These are phyloP conservation scores for Lentinula sp. DNA, from an alignment of 768 basidiomycete species.

Conservation along the genomic window DNA sequence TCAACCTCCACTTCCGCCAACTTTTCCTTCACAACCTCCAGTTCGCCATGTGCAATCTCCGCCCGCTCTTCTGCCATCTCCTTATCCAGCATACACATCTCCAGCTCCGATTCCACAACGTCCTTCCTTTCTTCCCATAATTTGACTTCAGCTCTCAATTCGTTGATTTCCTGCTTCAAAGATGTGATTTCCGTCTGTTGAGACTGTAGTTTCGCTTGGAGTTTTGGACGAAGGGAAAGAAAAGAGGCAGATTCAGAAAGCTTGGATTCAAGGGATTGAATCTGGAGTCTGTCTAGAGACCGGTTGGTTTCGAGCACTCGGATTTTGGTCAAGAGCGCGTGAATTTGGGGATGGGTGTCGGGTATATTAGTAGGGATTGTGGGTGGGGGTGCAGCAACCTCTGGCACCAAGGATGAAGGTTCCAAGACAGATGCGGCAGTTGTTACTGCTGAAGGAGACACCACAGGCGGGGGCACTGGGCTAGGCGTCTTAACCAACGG, in stretches of 20 bases:
- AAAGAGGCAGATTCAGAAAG: conserved; percentile 81
- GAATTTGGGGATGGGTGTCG: conserved; percentile 54
- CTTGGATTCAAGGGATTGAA: conserved; percentile 82
- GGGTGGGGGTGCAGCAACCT: conserved; percentile 9
- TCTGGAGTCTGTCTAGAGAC: conserved; percentile 76
- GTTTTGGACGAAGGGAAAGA: conserved; percentile 78
- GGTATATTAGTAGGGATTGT: not conserved
- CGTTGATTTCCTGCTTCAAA: conserved; percentile 70
- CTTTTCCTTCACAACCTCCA: conserved; percentile 75
- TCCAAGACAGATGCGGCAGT: conserved; percentile 8
- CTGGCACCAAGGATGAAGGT: not conserved
- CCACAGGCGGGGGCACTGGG: not conserved
- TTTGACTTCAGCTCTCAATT: conserved; percentile 67
- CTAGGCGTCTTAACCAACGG: conserved; percentile 20
- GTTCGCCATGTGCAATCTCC: conserved; percentile 70
- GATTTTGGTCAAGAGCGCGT: conserved; percentile 79
- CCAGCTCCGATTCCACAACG: conserved; percentile 85
- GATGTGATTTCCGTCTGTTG: conserved; percentile 76
- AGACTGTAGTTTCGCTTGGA: conserved; percentile 80
- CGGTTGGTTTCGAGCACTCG: conserved; percentile 84
- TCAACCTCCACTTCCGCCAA: conserved; percentile 80
- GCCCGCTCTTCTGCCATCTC: conserved; percentile 94
- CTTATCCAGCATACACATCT: conserved; percentile 93
- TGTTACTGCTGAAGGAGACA: conserved; percentile 10
- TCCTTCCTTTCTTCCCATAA: conserved; percentile 63